Percentiles rank a stretch among this genome's conserved stretches.
These are phyloP conservation scores for Entomortierella beljakovae DNA, from an alignment of 192 early-diverging fungal species.

Conservation along the genomic window DNA sequence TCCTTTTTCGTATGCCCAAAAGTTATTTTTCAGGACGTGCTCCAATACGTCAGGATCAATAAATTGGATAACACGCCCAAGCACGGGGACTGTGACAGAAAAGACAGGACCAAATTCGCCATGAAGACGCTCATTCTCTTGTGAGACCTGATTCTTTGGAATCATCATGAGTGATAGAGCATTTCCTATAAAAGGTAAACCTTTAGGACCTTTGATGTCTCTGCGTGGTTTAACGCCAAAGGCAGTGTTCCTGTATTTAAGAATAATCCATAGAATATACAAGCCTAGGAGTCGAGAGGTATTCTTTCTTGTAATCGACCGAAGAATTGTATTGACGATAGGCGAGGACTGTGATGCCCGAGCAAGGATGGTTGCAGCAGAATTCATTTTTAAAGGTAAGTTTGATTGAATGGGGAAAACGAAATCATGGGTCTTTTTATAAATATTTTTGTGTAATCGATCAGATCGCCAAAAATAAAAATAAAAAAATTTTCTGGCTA, in stretches of 20 bases:
- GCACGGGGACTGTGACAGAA: slow-evolving; percentile 18
- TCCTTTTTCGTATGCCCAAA: slow-evolving; percentile 47
- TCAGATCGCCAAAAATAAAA: too few relatives aligned
- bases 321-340: slow-evolving; percentile 10
- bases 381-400: slow-evolving; percentile 18
- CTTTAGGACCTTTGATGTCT: slow-evolving; percentile 44
- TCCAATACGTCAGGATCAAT: slow-evolving; percentile 36
- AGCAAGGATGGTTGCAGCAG: slow-evolving; percentile 10
- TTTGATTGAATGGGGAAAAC: background rate
- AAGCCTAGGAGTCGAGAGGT: slow-evolving; percentile 10
- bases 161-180: slow-evolving; percentile 17
- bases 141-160: slow-evolving; percentile 15
- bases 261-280: slow-evolving; percentile 33
- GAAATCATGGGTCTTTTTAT: too few relatives aligned
- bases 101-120: slow-evolving; percentile 17
- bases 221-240: slow-evolving; percentile 20
- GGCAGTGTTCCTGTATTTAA: slow-evolving; percentile 42
- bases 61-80: slow-evolving; percentile 38
- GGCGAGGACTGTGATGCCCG: slow-evolving; percentile 15
- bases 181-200: slow-evolving; percentile 49
- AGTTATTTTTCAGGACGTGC: slow-evolving; percentile 51
- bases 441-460: too few relatives aligned
- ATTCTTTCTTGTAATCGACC: slow-evolving; percentile 21
- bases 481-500: too few relatives aligned
- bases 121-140: slow-evolving; percentile 15